Evolutionary conservation across 306 rosid species (phyloP), one percentile per base, ranked within the genome.

Genomic region (Cucurbita argyrosperma): DNA sequence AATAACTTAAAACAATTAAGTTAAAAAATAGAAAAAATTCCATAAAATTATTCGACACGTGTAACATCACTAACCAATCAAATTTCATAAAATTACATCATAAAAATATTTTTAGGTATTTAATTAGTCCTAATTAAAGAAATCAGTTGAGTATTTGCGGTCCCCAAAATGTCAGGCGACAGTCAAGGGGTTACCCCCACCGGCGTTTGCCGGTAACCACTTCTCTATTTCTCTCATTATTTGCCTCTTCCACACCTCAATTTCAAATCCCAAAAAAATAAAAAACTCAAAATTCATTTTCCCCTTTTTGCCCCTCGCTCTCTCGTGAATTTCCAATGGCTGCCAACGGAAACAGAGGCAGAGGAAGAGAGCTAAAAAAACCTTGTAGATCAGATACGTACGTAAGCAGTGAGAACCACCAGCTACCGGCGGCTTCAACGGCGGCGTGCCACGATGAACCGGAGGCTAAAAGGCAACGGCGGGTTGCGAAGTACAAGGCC

Each of bases 401-500:
- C 13, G 30, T 23, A 23, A 6, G 43, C 45, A 60, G 43, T 63
- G 69, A 39, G 40, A 59, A 11, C 30, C 16, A 39, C 7, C 30
- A 63, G 30, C 70, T 63, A 18, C 37, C 56, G 56, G 39, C 6
- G 66, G 1, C 4, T 18, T 4, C 15, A 35, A 23, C 42, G 65
- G 65, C 69, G 51, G 51, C 71, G 16, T 42, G 71, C 40, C 23
- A 46, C 55, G 55, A 67, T 23, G 73, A 67, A 15, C 55, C 56
- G 39, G 89, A 85, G 54, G 18, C 63, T 10, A 85, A 80, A 62
- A 87, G 86, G 67, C 59, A 62, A 7, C 39, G 63, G 19, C 75
- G 85, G 16, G 16, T 83, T 18, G 83, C 76, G 4, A 79, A 82
- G 79, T 77, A 85, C 78, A 83, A 77, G 49, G 55, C 80, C 0